A percentile compares a stretch with the other conserved stretches of the same genome.
phyloP scores from a whole-genome alignment of 1,139 yeast species.

The Pichia sp. region DNA sequence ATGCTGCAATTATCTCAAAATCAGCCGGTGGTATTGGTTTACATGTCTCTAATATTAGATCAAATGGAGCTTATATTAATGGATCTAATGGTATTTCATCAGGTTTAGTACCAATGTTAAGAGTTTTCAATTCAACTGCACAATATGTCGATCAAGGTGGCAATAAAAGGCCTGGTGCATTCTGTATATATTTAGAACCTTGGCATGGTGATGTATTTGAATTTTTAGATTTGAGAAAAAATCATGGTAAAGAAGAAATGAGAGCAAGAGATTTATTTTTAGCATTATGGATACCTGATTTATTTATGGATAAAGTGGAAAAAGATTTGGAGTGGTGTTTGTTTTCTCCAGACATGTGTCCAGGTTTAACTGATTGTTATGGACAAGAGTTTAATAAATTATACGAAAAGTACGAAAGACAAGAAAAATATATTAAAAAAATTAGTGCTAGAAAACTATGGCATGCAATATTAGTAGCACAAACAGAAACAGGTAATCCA shows the following conservation, averaged over 20 bases:
- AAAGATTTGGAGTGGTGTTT: constrained; percentile 46
- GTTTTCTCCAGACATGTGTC: constrained; percentile 49
- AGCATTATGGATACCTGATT: constrained; percentile 56
- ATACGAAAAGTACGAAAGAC: constrained; percentile 42
- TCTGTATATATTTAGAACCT: constrained; percentile 55
- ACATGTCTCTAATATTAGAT: constrained; percentile 49
- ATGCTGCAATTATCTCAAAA: constrained; percentile 51
- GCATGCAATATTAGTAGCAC: constrained; percentile 48
- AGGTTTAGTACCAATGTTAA: constrained; percentile 54
- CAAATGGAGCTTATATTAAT: constrained; percentile 45
- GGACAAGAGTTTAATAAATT: constrained; percentile 45
- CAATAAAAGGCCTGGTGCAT: constrained; percentile 57
- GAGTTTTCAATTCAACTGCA: constrained; percentile 55
- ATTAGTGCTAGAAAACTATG: constrained; percentile 50
- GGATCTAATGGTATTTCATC: constrained; percentile 51
- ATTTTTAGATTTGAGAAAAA: constrained; percentile 46
- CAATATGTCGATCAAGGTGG: constrained; percentile 62
- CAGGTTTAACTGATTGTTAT: constrained; percentile 45
- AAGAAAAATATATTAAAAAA: constrained; percentile 35
- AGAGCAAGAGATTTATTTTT: constrained; percentile 53
- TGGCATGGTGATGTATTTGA: constrained; percentile 57
- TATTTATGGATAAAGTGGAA: constrained; percentile 52
- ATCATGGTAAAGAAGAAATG: constrained; percentile 52
- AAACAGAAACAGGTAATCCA: constrained; percentile 57
- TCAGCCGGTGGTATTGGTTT: constrained; percentile 57